Conservation (phyloP, 1,284 basidiomycete genomes). For the Chondrostereum purpureum region DNA sequence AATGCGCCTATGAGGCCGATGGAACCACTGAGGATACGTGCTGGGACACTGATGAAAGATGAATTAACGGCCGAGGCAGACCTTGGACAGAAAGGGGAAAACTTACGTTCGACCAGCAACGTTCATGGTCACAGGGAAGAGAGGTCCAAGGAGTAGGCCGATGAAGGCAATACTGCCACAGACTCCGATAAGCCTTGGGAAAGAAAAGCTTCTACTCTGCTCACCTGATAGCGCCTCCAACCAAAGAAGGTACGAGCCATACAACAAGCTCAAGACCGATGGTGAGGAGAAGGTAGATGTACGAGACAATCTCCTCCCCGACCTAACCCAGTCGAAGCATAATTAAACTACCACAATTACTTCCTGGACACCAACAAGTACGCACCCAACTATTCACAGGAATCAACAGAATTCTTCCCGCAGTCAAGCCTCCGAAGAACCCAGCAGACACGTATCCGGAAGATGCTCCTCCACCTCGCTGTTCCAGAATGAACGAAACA, state of each 20-base stretch:
- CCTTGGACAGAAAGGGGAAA: neutral
- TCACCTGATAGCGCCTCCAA: slow-evolving; percentile 37
- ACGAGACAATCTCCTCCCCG: slow-evolving; percentile 37
- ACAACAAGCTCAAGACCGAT: slow-evolving; percentile 18
- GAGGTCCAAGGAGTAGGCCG: slow-evolving; percentile 46
- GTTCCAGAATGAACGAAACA: slow-evolving; percentile 37
- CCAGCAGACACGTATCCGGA: slow-evolving; percentile 34
- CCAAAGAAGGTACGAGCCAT: slow-evolving; percentile 52
- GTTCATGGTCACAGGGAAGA: slow-evolving; percentile 51
- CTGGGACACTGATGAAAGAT: slow-evolving; percentile 32
- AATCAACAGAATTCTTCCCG: slow-evolving; percentile 41
- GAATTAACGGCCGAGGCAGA: neutral
- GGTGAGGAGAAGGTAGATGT: slow-evolving; percentile 16
- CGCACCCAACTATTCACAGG: slow-evolving; percentile 44
- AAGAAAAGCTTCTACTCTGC: slow-evolving; percentile 3
- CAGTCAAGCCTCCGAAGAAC: slow-evolving; percentile 38
- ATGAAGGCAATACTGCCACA: slow-evolving; percentile 36
- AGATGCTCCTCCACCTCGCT: slow-evolving; percentile 27
- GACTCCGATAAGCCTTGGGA: neutral
- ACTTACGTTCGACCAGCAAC: slow-evolving; percentile 28
- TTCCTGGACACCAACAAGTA: neutral
- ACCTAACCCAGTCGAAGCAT: slow-evolving; percentile 20
- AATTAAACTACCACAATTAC: slow-evolving; percentile 9
- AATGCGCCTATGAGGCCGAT: slow-evolving; percentile 52
- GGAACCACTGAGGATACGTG: slow-evolving; percentile 42